Evolutionary conservation across 768 basidiomycete genomes (phyloP), one percentile per base, ranked within the genome.

Genomic region (Tylopilus cervinicoccineus): DNA sequence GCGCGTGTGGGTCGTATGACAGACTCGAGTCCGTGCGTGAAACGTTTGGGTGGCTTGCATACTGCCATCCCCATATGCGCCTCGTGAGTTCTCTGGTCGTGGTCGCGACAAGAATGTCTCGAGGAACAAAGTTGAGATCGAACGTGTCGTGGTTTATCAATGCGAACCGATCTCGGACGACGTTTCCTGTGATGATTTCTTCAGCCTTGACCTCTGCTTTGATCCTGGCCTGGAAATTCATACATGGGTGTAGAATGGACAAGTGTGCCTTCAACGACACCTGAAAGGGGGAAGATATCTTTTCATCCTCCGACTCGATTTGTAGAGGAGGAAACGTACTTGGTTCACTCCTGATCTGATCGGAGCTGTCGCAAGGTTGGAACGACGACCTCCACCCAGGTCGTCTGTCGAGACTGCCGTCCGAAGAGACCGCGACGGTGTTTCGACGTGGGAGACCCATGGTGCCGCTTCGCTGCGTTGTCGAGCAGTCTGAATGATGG

Each of bases 31-130:
- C 39, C 61, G 23, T 49, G 51, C 10, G 48, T 51, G 40, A 50
- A 48, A 5, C 14, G 33, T 10, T 42, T 43, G 26, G 5, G 29
- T 50, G 10, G 22, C 22, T 24, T n/a, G 42, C 26, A 12, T 24
- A 23, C 27, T 46, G 13, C 60, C 46, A 17, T n/a, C 37, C 50
- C 57, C 59, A 52, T 16, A 22, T 47, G 23, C 43, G 48, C 7
- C 47, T 38, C 11, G 31, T 48, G 37, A 53, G 19, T 0, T 13
- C 14, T 23, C 47, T 38, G 6, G 45, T 45, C 22, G 50, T 33
- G 22, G 46, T 61, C 29, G 22, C 45, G 6, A 37, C 47, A 6
- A 50, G 42, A 22, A 54, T 27, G 17, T 51, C 47, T 11, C 6
- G 48, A 6, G 42, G 44, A 45, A 53, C 3, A n/a, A n/a, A n/a